Base-by-base conservation (phyloP, 345 rosid species). In the Melaleuca quinquenervia region DNA sequence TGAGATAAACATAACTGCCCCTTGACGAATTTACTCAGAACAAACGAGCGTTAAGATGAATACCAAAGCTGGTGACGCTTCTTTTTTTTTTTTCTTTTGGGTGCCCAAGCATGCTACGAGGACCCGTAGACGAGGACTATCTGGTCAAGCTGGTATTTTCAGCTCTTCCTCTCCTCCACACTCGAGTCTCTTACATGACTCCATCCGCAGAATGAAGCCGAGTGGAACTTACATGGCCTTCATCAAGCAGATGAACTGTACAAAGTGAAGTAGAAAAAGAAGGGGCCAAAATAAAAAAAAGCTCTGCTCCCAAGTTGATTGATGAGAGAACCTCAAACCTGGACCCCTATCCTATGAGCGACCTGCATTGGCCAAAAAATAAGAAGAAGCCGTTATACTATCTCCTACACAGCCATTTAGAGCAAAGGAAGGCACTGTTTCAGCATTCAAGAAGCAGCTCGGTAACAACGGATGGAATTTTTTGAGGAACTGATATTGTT, bases 291-390 rank as follows among this genome's bases (percentile, higher is more conserved):
- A 16, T 16, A 26, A 10, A 53, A 26, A 58, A 21, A 41, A 82
- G 80, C 41, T 48, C 64, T 22, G 84, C 78, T 82, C 70, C 83
- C 22, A 13, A 21, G 44, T 55, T 86, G 62, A 21, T 70, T 32
- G 78, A 36, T 10, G 78, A 70, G 78, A 70, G 48, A 70, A 32
- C 86, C 80, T 91, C 87, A 96, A 26, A 94, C 91, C 87, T 89
- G 87, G 82, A 96, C 95, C 70, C 98, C 98, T 85, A 94, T 96
- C 91, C 95, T 87, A 85, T 90, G 90, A 88, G 98, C 98, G 85
- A 94, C 94, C 98, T 96, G 93, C 90, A 84, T 82, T 82, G 84
- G 24, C 80, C 54, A 29, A 44, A 6, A 83, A 4, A 12, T 56
- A 5, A 41, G 15, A 36, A 13, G n/a, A 5, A 52, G 82, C 44